These are phyloP conservation scores for Chernovozyma aurita DNA, from an alignment of 1,139 yeast genomes.

Conservation along the genomic window DNA sequence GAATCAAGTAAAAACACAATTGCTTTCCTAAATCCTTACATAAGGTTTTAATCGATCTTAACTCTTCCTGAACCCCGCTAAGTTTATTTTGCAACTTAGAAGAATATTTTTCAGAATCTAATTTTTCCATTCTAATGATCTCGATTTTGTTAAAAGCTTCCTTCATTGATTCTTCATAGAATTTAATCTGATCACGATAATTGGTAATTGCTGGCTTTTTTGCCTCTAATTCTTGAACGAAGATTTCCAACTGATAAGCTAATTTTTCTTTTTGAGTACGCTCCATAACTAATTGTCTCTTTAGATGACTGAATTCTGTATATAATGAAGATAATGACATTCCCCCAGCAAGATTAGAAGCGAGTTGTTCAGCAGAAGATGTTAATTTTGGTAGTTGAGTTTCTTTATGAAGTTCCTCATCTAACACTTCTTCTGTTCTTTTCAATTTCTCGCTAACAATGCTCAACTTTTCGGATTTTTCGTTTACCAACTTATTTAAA, in stretches of 20 bases:
- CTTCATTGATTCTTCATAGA: constrained; percentile 36
- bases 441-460: constrained; percentile 33
- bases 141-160: constrained; percentile 40
- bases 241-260: constrained; percentile 64
- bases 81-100: constrained; percentile 26
- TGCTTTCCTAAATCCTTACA: constrained; percentile 76
- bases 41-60: constrained; percentile 47
- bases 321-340: constrained; percentile 66
- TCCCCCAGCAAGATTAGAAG: constrained; percentile 43
- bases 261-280: constrained; percentile 66
- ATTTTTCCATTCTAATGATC: constrained; percentile 32
- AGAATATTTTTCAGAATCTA: constrained; percentile 37
- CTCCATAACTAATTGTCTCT: constrained; percentile 66
- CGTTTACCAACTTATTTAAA: constrained; percentile 19
- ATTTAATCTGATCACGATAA: constrained; percentile 53
- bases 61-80: constrained; percentile 34
- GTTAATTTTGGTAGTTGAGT: constrained; percentile 37
- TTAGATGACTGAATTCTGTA: constrained; percentile 61
- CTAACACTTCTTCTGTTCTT: constrained; percentile 40
- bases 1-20: constrained; percentile 66
- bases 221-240: constrained; percentile 72
- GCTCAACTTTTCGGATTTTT: constrained; percentile 30
- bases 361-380: constrained; percentile 37
- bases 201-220: constrained; percentile 74
- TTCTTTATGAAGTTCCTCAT: constrained; percentile 37